These are phyloP conservation scores for Rutidosis leptorrhynchoides DNA, from an alignment of 129 eudicot species.

Conservation along the genomic window DNA sequence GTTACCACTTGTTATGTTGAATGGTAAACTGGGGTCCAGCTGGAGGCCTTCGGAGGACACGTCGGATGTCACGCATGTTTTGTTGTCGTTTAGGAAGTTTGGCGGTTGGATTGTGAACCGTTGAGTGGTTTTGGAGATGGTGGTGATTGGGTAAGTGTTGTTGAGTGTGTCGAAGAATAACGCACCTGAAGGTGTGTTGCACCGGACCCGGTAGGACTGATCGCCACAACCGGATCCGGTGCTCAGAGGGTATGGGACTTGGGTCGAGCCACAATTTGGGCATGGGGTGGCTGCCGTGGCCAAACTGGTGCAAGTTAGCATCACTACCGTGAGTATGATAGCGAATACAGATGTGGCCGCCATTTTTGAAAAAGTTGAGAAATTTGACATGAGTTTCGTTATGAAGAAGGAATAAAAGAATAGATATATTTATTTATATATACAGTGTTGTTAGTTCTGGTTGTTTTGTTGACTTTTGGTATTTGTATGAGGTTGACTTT, in stretches of 20 bases:
- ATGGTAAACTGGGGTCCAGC: conserved; percentile 63
- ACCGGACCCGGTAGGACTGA: conserved; percentile 57
- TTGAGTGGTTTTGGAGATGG: conserved; percentile 51
- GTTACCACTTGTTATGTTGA: conserved; percentile 78
- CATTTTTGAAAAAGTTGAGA: conserved; percentile 3
- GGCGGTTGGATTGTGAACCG: conserved; percentile 63
- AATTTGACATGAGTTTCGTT: background rate
- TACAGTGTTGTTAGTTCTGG: background rate
- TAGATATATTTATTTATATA: background rate
- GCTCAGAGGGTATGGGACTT: conserved; percentile 64
- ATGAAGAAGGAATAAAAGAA: background rate
- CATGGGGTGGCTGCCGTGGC: conserved; percentile 13
- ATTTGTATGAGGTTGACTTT: background rate
- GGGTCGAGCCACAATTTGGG: conserved; percentile 52
- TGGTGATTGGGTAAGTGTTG: conserved; percentile 71
- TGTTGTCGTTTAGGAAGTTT: conserved; percentile 51
- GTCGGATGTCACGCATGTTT: conserved; percentile 76
- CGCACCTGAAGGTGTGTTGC: conserved; percentile 30
- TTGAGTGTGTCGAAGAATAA: conserved; percentile 58
- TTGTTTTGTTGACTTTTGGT: background rate
- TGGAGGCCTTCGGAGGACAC: conserved; percentile 64
- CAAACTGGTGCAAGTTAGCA: background rate
- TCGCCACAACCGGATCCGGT: conserved; percentile 73
- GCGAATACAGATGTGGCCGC: background rate
- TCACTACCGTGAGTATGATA: background rate